Evolutionary conservation across 1,284 basidiomycete species (phyloP), one percentile per base, ranked within the genome.

Genomic region (Ganoderma sinense): DNA sequence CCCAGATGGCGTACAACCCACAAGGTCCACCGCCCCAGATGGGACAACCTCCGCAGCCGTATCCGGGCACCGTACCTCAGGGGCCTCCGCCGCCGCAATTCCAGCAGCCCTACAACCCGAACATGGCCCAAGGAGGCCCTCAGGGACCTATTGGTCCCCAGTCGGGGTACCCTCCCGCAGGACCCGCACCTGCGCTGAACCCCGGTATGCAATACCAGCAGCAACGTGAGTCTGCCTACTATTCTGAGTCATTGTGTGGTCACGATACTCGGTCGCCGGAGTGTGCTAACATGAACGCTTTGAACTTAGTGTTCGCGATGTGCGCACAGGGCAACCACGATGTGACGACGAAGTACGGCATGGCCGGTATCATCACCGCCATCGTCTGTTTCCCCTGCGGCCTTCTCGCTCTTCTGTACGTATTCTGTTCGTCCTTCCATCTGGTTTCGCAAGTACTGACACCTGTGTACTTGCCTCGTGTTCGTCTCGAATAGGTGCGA

Each of bases 321-420:
- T 78, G 77, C 72, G 77, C 77, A 56, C 29, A 72, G 31, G 77
- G 77, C 14, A 73, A 78, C 63, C 77, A 78, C 71, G 75, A 77
- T 53, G 63, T 73, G 20, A 69, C 66, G 53, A 76, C 64, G 40
- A 77, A 76, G 67, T 74, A 76, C 69, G 77, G 77, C 33, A 60
- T 74, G 2, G 73, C 71, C 16, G 77, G 77, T 14, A 77, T 78
- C 71, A 77, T 78, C 72, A 71, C 67, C 23, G 74, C 76, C 20
- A 64, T 78, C 18, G 61, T 77, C 5, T 72, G 74, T 45, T 78
- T 78, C 71, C 77, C 77, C 13, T 74, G 77, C 48, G 77, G 77
- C 55, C 70, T 78, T 39, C 72, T 78, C 43, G 75, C 73, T 69
- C 73, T 78, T 56, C 75, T 76, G 77, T 78, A 72, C 71, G 77